Base-by-base conservation (phyloP, 768 basidiomycete species). In the Boletus coccyginus region DNA sequence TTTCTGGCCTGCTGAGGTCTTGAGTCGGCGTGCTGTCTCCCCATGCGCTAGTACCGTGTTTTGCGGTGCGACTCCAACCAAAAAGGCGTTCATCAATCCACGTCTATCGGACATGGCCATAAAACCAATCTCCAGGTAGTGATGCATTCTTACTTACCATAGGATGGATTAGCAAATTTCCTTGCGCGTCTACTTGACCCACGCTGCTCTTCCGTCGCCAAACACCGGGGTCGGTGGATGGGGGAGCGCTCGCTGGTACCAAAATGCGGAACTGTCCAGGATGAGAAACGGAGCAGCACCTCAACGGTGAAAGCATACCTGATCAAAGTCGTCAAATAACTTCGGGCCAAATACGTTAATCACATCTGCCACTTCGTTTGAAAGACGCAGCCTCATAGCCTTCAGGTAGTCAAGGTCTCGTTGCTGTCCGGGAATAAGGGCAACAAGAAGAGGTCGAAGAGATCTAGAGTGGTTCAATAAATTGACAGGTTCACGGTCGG, bases 21-120 rank as follows among this genome's bases (percentile, higher is more conserved):
- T 82, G 84, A 63, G 72, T 81, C 39, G 71, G 74, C 24, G 76
- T 75, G 40, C 71, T 69, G 17, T 84, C 89, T 33, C 83, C 83
- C 93, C 92, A 94, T n/a, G 85, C 91, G 64, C 87, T 91, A 3
- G 91, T 92, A n/a, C 92, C 90, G 46, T 82, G 84, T 47, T 74
- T 76, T 2, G 90, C 81, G 62, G 87, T 91, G 51, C 83, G 80
- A 70, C 85, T 86, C 94, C 92, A 96, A 43, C 94, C 94, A 67
- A 96, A 97, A 27, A 97, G 79, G 9, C 91, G 86, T 72, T 96
- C 94, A 70, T 97, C 94, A 16, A 96, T 81, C 93, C 93, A 96
- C 14, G 88, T 86, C 77, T 84, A 66, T 29, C 46, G 41, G 31
- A 19, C n/a, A 54, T 13, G 8, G 19, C 13, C 39, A 42, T 55